phyloP scores from a whole-genome alignment of 495 filamentous ascomycete genomes.

The Penicillium goetzii region DNA sequence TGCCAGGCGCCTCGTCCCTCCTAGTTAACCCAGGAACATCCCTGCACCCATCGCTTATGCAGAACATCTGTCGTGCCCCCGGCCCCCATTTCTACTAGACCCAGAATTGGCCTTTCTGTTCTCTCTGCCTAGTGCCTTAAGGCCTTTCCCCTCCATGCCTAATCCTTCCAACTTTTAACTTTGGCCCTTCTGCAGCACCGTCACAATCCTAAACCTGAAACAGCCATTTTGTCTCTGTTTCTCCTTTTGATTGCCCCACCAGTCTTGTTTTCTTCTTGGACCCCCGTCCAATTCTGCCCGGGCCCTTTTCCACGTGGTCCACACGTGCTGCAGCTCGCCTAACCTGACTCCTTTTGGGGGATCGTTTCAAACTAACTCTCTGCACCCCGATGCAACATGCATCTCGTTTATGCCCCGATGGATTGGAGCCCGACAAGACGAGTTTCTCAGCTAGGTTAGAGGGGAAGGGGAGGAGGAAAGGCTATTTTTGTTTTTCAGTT shows the following conservation, averaged over 20 bases:
- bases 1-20: not conserved
- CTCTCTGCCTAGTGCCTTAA: no score
- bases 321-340: conserved; percentile 36
- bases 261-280: not conserved
- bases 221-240: not conserved
- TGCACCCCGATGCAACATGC: conserved; percentile 11
- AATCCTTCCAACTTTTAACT: conserved; percentile 1
- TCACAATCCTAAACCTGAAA: conserved; percentile 13
- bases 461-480: no score
- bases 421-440: not conserved
- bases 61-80: conserved; percentile 19
- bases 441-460: not conserved
- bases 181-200: not conserved
- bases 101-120: not conserved
- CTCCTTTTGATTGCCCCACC: not conserved
- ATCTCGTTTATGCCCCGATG: conserved; percentile 22
- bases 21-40: not conserved
- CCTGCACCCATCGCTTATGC: conserved; percentile 13
- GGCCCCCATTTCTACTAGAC: conserved; percentile 1
- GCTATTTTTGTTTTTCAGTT: not conserved
- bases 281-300: not conserved
- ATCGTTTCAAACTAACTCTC: conserved; percentile 8
- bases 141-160: not conserved
- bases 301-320: conserved; percentile 31
- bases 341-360: conserved; percentile 27